phyloP scores from a whole-genome alignment of 148 eudicot species.

The Heliamphora exappendiculata region DNA sequence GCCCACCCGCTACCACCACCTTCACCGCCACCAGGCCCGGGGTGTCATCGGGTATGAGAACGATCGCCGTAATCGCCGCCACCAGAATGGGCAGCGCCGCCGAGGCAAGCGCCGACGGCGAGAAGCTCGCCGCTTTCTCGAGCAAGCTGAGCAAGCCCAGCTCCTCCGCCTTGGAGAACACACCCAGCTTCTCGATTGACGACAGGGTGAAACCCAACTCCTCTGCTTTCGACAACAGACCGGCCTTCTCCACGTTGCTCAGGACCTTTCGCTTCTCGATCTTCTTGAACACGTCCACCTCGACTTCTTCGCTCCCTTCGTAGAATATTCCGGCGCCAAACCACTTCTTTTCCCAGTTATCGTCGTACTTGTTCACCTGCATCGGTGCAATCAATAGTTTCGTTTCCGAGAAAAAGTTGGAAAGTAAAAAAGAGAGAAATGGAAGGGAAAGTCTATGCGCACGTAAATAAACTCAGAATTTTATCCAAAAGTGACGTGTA shows the following conservation, averaged over 20 bases:
- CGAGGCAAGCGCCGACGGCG: slow-evolving; percentile 73
- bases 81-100: slow-evolving; percentile 56
- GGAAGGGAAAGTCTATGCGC: no score
- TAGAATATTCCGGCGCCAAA: slow-evolving; percentile 81
- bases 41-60: slow-evolving; percentile 77
- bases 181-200: slow-evolving; percentile 77
- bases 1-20: slow-evolving; percentile 44
- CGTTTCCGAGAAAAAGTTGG: no score
- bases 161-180: slow-evolving; percentile 86
- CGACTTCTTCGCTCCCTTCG: slow-evolving; percentile 73
- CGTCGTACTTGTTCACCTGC: slow-evolving; percentile 86
- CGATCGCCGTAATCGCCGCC: slow-evolving; percentile 55
- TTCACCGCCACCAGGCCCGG: slow-evolving; percentile 49
- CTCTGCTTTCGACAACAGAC: slow-evolving; percentile 80
- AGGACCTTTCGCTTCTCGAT: slow-evolving; percentile 73
- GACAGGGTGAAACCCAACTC: slow-evolving; percentile 70
- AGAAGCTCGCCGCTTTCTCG: slow-evolving; percentile 47
- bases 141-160: slow-evolving; percentile 74
- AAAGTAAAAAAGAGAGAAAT: no score
- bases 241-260: slow-evolving; percentile 84
- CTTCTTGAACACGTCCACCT: slow-evolving; percentile 85
- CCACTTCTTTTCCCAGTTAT: slow-evolving; percentile 71
- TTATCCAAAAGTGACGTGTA: no score
- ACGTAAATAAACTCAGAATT: no score
- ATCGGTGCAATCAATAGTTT: neutral